A percentile compares a stretch with the other conserved stretches of the same genome.
Evolutionary conservation across 345 rosid genomes (phyloP).

Genomic region (Balakata baccata): DNA sequence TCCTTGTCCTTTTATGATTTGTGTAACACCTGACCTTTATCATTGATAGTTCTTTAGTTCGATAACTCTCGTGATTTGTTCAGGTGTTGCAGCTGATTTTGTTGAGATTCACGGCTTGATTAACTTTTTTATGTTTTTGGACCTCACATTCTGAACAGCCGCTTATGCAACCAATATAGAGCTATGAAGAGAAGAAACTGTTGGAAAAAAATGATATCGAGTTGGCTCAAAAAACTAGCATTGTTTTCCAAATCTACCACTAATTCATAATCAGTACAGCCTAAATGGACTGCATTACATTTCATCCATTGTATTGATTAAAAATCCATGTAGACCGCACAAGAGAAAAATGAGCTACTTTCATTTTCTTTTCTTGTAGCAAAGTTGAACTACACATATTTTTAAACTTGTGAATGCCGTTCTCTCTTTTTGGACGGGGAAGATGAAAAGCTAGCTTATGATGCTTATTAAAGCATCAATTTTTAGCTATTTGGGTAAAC

Average conservation of each 20-base stretch:
- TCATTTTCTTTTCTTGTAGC: not conserved
- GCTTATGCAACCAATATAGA: not conserved
- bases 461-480: not conserved
- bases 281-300: not conserved
- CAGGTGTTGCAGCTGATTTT: not conserved
- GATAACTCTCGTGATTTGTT: not conserved
- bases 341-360: not conserved
- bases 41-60: not conserved
- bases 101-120: not conserved
- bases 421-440: not conserved
- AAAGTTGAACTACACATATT: not conserved
- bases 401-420: not conserved
- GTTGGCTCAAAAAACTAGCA: not conserved
- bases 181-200: not conserved
- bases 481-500: not conserved
- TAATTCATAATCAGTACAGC: not conserved
- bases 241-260: not conserved
- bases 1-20: not conserved
- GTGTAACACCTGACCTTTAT: not conserved
- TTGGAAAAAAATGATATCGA: not conserved
- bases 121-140: not conserved
- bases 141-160: not conserved
- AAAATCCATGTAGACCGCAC: not conserved
- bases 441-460: not conserved
- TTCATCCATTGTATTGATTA: not conserved